Evolutionary conservation across 1,284 basidiomycete species (phyloP).

Genomic region (Microbotryum saponariae): DNA sequence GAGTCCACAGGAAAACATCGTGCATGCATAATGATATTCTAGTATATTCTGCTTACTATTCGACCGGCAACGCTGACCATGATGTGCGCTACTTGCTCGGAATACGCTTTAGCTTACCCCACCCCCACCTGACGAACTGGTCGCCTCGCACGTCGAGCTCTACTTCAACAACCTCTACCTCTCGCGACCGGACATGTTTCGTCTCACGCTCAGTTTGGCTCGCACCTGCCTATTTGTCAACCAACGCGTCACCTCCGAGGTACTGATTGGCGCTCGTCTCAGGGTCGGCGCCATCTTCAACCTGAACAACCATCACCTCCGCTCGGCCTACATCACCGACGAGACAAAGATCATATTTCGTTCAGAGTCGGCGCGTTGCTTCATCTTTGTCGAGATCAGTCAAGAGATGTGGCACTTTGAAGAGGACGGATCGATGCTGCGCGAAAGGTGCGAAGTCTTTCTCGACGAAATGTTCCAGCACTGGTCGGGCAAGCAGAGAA

Average conservation of each 20-base stretch:
- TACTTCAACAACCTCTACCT: conserved; percentile 62
- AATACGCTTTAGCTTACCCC: conserved; percentile 12
- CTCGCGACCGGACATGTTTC: conserved; percentile 90
- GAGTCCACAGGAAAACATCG: background rate
- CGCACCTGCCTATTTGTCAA: conserved; percentile 48
- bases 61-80: too few relatives aligned
- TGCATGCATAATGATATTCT: too few relatives aligned
- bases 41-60: too few relatives aligned
- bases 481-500: conserved; percentile 20
- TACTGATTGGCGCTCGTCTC: conserved; percentile 65
- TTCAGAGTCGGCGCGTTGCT: conserved; percentile 78
- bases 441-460: conserved; percentile 83
- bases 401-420: conserved; percentile 92
- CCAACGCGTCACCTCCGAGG: conserved; percentile 53
- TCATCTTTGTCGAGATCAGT: conserved; percentile 88
- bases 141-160: conserved; percentile 74
- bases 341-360: conserved; percentile 83
- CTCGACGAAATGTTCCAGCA: conserved; percentile 47
- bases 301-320: conserved; percentile 47
- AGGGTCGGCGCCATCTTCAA: conserved; percentile 68
- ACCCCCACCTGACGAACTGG: conserved; percentile 15
- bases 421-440: conserved; percentile 61
- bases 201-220: conserved; percentile 61
- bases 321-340: conserved; percentile 67
- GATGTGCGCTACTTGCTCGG: too few relatives aligned